Percentiles rank a stretch among this genome's conserved stretches.
phyloP scores from a whole-genome alignment of 805 yeast genomes.

The Sungouiella blattae region DNA sequence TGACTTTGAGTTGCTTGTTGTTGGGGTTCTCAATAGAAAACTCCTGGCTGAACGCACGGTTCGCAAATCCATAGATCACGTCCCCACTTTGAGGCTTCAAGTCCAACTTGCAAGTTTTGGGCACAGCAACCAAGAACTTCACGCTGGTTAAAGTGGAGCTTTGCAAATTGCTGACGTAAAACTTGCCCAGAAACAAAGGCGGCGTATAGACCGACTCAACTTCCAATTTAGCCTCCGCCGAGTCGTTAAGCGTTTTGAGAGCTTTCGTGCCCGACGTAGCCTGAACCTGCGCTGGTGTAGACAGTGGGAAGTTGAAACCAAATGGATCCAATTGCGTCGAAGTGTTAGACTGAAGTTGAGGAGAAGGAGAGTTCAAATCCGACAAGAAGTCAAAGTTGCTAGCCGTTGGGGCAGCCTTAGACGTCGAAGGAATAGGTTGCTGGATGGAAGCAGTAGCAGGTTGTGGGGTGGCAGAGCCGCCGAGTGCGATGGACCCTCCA shows the following conservation, averaged over 20 bases:
- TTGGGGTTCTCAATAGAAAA: slow-evolving; percentile 36
- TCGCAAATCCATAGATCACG: slow-evolving; percentile 43
- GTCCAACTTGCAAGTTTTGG: slow-evolving; percentile 55
- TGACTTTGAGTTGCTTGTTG: slow-evolving; percentile 52
- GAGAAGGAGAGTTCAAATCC: slow-evolving; percentile 41
- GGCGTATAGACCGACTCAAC: slow-evolving; percentile 38
- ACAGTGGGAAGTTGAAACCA: slow-evolving; percentile 35
- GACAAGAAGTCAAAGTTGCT: slow-evolving; percentile 28
- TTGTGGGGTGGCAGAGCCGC: slow-evolving; percentile 13
- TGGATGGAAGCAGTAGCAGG: slow-evolving; percentile 10
- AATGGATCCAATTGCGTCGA: slow-evolving; percentile 37
- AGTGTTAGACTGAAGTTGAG: slow-evolving; percentile 31
- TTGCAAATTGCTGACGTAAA: slow-evolving; percentile 50
- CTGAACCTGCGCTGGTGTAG: slow-evolving; percentile 31
- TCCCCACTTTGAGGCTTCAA: slow-evolving; percentile 63
- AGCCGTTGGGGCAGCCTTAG: slow-evolving; percentile 2
- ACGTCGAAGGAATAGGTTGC: slow-evolving; percentile 13
- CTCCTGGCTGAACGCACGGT: slow-evolving; percentile 53
- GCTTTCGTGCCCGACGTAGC: slow-evolving; percentile 11
- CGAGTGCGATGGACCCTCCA: slow-evolving; percentile 50
- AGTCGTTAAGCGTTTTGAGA: slow-evolving; percentile 34
- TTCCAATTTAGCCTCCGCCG: slow-evolving; percentile 47
- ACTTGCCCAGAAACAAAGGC: slow-evolving; percentile 40
- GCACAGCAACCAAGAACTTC: slow-evolving; percentile 66
- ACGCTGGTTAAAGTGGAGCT: slow-evolving; percentile 45